Evolutionary conservation across 345 rosid genomes (phyloP).

Genomic region (Arabis hirsuta): DNA sequence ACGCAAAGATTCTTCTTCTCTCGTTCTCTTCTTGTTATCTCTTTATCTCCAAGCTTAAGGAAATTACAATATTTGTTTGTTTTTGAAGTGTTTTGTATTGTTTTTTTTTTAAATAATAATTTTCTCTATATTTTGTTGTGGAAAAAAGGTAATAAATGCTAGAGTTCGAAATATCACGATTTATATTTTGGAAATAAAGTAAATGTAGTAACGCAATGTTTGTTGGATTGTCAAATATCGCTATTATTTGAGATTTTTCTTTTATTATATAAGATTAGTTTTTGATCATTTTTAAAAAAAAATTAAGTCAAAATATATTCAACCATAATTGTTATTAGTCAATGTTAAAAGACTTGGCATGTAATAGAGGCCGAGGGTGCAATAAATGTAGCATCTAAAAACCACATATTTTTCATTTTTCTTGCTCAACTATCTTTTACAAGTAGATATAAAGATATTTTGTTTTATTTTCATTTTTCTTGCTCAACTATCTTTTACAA

Average conservation of each 20-base stretch:
- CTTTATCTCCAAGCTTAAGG: background rate
- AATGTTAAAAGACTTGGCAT: no score
- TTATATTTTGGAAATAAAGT: background rate
- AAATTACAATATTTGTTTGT: background rate
- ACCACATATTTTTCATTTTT: background rate
- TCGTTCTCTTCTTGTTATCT: background rate
- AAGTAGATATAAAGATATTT: background rate
- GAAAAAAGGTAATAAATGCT: slow-evolving; percentile 8
- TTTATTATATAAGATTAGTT: no score
- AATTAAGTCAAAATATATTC: no score
- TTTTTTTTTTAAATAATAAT: no score
- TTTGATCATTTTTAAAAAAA: no score
- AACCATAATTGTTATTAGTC: no score
- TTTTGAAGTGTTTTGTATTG: slow-evolving; percentile 16
- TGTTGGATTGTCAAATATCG: slow-evolving; percentile 18
- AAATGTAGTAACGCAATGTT: background rate
- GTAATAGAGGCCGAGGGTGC: no score
- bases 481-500: background rate
- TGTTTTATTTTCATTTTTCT: background rate
- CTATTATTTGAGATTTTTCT: background rate
- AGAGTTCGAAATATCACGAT: background rate
- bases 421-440: background rate
- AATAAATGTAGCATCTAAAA: background rate
- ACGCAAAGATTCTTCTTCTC: slow-evolving; percentile 19
- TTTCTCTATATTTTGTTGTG: background rate